Conservation (phyloP, 257 asterid genomes). For the Fraxinus pennsylvanica region DNA sequence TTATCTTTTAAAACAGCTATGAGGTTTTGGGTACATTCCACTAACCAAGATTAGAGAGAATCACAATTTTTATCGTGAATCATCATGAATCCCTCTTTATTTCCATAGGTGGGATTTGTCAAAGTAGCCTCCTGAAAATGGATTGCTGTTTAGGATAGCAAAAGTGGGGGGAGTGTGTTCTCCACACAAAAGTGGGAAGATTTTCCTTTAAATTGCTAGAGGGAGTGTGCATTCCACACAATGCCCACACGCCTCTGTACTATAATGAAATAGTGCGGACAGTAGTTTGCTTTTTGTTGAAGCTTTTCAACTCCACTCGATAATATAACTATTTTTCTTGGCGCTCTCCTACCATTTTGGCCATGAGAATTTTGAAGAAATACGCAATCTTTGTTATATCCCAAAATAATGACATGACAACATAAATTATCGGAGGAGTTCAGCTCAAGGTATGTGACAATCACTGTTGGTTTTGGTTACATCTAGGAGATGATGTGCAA, state of each 20-base stretch:
- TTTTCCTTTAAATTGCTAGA: conserved; percentile 25
- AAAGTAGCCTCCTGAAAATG: conserved; percentile 21
- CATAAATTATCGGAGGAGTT: neutral
- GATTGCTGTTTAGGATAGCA: conserved; percentile 37
- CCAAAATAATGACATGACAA: neutral
- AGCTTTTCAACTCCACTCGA: neutral
- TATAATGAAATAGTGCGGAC: conserved; percentile 12
- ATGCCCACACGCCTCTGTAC: conserved; percentile 28
- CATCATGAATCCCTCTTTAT: too few species aligned
- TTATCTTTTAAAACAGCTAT: too few species aligned
- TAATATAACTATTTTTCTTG: too few species aligned
- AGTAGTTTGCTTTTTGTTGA: neutral
- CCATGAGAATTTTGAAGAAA: neutral
- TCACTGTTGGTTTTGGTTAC: neutral
- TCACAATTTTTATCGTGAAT: neutral
- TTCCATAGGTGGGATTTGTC: neutral
- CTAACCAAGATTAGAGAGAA: neutral
- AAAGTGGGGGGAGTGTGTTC: conserved; percentile 52
- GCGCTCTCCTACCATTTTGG: neutral
- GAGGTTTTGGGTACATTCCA: too few species aligned
- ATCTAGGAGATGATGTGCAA: neutral
- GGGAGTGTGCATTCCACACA: conserved; percentile 60
- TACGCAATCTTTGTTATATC: neutral
- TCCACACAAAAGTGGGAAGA: conserved; percentile 37
- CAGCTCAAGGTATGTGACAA: neutral